A percentile compares a stretch with the other conserved stretches of the same genome.
Evolutionary conservation across 129 eudicot genomes (phyloP).

Genomic region (Flaveria linearis): DNA sequence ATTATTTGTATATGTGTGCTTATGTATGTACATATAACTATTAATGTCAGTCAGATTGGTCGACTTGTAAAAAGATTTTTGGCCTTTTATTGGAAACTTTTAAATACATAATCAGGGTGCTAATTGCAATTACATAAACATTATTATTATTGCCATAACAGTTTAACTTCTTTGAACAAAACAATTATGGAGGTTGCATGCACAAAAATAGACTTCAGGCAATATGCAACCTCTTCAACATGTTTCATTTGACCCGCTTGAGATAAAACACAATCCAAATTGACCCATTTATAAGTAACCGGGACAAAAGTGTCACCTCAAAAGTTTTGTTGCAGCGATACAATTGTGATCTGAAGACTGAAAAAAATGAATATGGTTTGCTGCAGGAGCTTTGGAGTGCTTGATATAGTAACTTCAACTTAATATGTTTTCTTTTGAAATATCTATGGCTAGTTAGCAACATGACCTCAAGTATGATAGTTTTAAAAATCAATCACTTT

Average conservation of each 20-base stretch:
- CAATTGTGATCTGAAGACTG: not conserved
- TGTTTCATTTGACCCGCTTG: not conserved
- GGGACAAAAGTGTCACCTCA: not conserved
- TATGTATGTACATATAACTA: no score
- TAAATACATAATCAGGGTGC: not conserved
- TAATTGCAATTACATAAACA: not conserved
- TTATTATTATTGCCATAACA: not conserved
- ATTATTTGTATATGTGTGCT: no score
- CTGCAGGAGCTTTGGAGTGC: slow-evolving; percentile 1
- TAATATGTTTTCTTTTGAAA: not conserved
- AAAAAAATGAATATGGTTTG: not conserved
- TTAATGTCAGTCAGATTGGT: not conserved
- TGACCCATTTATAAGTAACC: not conserved
- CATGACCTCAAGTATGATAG: not conserved
- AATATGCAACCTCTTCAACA: not conserved
- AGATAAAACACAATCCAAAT: not conserved
- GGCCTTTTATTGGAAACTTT: not conserved
- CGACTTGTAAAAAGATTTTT: not conserved
- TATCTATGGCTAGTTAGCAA: slow-evolving; percentile 8
- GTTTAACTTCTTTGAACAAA: not conserved
- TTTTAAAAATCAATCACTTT: not conserved
- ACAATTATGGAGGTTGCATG: not conserved
- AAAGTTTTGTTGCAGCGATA: not conserved
- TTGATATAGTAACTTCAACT: not conserved
- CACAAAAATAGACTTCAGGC: not conserved